Evolutionary conservation across 176 grass and related monocot genomes (phyloP), one percentile per base, ranked within the genome.

Genomic region (Areca catechu): DNA sequence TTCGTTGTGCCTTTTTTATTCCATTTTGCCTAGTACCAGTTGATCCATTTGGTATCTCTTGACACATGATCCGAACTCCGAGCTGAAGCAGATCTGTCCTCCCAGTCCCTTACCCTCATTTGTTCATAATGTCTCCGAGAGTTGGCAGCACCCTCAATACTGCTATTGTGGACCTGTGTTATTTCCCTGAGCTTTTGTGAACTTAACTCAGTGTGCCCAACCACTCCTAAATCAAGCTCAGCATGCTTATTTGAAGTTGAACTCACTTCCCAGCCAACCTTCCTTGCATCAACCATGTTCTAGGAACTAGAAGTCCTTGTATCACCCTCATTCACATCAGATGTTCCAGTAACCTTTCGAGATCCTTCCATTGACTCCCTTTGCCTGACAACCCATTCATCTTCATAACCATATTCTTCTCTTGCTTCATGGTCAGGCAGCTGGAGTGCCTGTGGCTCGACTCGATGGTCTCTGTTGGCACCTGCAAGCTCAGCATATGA

Each of bases 11-110:
- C 71, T 71, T 24, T 77, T 74, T 58, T 74, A 48, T 58, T 88
- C 80, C 20, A 65, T 69, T 64, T 74, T 72, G 77, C 76, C 66
- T 63, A 82, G 52, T 19, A 79, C 69, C 69, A 71, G 67, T 54
- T 96, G 67, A 53, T 84, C 86, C 76, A 77, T 53, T 56, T 71
- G 68, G 51, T 86, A 54, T 89, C 90, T 70, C 74, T 78, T 64
- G 54, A 71, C 66, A 83, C 52, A 48, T 83, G 72, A 85, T 65
- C 72, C 64, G 72, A 74, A 77, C 68, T 85, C 17, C 75, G 74
- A 50, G 76, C 15, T 50, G 47, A 49, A 70, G 34, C 34, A 43
- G 34, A 43, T 43, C 9, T 43, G 9, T 58, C 56, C 47, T 70
- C 54, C 48, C 20, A 60, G 15, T 70, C 47, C 22, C 50, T 70